Evolutionary conservation across 805 yeast species (phyloP).

Genomic region (Starmerella vitae): DNA sequence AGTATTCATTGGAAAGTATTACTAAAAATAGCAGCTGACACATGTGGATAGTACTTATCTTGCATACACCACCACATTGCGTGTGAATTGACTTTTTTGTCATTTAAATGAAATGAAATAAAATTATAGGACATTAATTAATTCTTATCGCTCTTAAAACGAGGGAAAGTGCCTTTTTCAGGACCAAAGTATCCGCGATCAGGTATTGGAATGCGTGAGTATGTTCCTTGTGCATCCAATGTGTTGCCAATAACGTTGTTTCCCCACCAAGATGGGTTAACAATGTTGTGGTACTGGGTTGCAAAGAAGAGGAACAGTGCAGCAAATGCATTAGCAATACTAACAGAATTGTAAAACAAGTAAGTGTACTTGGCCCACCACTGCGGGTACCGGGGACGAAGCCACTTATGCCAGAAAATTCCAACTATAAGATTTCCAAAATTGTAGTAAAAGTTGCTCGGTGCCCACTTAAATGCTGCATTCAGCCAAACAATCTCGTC

Average conservation of each 20-base stretch:
- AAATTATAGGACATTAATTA: not conserved
- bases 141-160: not conserved
- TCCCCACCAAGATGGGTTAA: constrained; percentile 38
- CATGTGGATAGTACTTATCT: no score
- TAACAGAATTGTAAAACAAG: constrained; percentile 35
- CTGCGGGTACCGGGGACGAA: constrained; percentile 31
- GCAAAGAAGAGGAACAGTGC: constrained; percentile 35
- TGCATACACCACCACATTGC: no score
- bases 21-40: no score
- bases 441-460: constrained; percentile 34
- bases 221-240: not conserved
- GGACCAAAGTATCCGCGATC: constrained; percentile 12
- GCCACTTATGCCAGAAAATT: constrained; percentile 33
- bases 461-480: constrained; percentile 28
- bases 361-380: constrained; percentile 47
- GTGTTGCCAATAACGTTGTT: constrained; percentile 21
- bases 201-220: constrained; percentile 1
- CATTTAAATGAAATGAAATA: not conserved
- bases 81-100: not conserved
- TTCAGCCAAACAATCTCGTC: constrained; percentile 14
- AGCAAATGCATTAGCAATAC: constrained; percentile 38
- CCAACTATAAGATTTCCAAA: constrained; percentile 32
- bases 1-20: not conserved
- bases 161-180: constrained; percentile 8
- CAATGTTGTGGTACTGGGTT: constrained; percentile 26